Evolutionary conservation across 352 stramenopile species (phyloP), one percentile per base, ranked within the genome.

Genomic region (Paralagenidium karlingii): DNA sequence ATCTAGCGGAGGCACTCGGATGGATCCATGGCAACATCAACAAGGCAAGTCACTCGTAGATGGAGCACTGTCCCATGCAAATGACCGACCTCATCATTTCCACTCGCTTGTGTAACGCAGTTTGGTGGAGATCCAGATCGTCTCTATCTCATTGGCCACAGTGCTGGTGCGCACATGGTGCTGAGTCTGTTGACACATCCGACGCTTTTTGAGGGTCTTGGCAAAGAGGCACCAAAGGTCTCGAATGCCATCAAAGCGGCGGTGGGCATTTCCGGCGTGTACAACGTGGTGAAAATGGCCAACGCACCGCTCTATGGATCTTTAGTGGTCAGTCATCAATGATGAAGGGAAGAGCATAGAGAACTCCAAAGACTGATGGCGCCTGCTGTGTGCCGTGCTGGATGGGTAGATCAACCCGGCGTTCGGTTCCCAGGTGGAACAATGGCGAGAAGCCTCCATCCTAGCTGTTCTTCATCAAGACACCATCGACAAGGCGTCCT

Each of bases 261-360:
- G 5, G 61, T 92, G 8, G 75, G 78, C 9, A 79, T 92, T 34
- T 87, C 75, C 1, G 78, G 78, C 2, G 78, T 89, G 3, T 92
- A 92, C 53, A 89, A 92, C 44, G 71, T 92, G 37, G 73, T 89
- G 15, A 69, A 73, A 1, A 56, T 89, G 15, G 75, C 77, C 3
- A 86, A 88, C 40, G 57, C 73, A 2, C 43, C 64, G 0, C 60
- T 91, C 36, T 91, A 86, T 34, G 74, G 77, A 9, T 47, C 68
- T 3, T 39, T 91, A 0, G 66, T 78, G 31, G 65, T 73, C 18
- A 16, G 40, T 21, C 3, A 40, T n/a, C n/a, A n/a, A n/a, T n/a
- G n/a, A n/a, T n/a, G n/a, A n/a, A n/a, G n/a, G n/a, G 3, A 36
- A 36, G 3, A 7, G 3, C 7, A 22, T 7, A 22, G 7, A 7